Evolutionary conservation across 495 filamentous ascomycete genomes (phyloP), one percentile per base, ranked within the genome.

Genomic region (Podospora pseudoanserina): DNA sequence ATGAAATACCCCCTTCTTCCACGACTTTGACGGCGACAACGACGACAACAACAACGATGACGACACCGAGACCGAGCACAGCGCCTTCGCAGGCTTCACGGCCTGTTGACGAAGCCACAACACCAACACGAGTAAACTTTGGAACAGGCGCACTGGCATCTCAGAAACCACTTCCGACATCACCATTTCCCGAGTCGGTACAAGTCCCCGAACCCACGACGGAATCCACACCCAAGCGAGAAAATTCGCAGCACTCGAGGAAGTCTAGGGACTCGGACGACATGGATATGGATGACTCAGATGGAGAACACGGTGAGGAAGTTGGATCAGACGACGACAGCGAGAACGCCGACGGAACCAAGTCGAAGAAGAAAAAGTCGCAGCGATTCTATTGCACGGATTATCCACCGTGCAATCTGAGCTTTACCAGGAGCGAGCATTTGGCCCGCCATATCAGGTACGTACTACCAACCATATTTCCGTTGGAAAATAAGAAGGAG

Each of bases 321-420:
- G 90, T 87, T n/a, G 88, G 81, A 11, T 94, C 93, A 18, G 92
- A 94, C 67, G 87, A 88, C 56, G 93, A 95, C 68, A 90, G 86
- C 68, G 86, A 90, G n/a, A 84, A 84, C 65, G 81, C 78, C 7
- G 88, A 86, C 63, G 91, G 88, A 11, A 85, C 90, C 27, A 83
- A 85, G 65, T 88, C 86, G 59, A 96, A 95, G 78, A 96, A 96
- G 84, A 98, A 98, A 81, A 97, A 97, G 78, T 94, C 94, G 1
- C 94, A 97, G 75, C 86, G 93, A 58, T 99, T 99, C 75, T 97
- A 92, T 77, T 99, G 95, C 80, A 97, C 91, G n/a, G 92, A 97
- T 27, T 97, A 94, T 74, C 96, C 96, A 56, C 92, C 93, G 19
- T 99, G 95, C 79, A 93, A 90, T 73, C 79, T 99, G 28, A 97